Percentiles rank a stretch among this genome's conserved stretches.
Conservation (phyloP, 176 grass and related monocot species). For the Triticum timopheevii region DNA sequence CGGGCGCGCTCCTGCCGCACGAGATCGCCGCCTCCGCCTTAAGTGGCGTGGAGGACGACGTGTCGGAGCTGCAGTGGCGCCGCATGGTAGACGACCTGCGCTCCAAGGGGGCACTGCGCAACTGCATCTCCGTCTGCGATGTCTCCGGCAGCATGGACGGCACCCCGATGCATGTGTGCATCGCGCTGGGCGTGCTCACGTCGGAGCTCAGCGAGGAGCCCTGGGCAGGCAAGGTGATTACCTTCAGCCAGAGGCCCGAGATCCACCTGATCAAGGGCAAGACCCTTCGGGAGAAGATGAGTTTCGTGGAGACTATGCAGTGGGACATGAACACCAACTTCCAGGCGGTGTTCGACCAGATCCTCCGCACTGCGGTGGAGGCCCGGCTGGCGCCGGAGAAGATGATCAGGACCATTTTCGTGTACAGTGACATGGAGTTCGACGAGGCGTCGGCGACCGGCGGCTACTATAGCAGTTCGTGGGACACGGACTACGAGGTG, state of each 20-base stretch:
- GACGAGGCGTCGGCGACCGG: conserved; percentile 17
- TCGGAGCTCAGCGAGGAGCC: background rate
- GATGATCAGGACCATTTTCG: conserved; percentile 39
- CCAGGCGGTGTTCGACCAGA: conserved; percentile 21
- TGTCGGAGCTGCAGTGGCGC: background rate
- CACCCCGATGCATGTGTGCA: conserved; percentile 59
- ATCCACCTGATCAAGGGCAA: background rate
- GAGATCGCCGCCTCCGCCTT: background rate
- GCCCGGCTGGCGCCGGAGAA: background rate
- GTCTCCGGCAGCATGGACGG: conserved; percentile 65
- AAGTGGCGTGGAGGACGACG: background rate
- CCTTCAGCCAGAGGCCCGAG: background rate
- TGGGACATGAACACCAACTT: conserved; percentile 8
- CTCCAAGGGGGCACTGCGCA: background rate
- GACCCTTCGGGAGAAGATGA: background rate
- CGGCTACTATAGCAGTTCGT: background rate
- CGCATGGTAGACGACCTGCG: background rate
- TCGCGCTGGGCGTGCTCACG: conserved; percentile 41
- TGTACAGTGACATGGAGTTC: conserved; percentile 78
- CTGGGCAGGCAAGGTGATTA: background rate
- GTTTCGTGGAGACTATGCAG: background rate
- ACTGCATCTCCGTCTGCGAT: conserved; percentile 78
- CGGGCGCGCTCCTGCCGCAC: background rate
- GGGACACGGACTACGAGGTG: background rate
- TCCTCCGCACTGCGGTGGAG: background rate